Evolutionary conservation across 1,284 basidiomycete genomes (phyloP).

Genomic region (Ceratobasidium sp.): DNA sequence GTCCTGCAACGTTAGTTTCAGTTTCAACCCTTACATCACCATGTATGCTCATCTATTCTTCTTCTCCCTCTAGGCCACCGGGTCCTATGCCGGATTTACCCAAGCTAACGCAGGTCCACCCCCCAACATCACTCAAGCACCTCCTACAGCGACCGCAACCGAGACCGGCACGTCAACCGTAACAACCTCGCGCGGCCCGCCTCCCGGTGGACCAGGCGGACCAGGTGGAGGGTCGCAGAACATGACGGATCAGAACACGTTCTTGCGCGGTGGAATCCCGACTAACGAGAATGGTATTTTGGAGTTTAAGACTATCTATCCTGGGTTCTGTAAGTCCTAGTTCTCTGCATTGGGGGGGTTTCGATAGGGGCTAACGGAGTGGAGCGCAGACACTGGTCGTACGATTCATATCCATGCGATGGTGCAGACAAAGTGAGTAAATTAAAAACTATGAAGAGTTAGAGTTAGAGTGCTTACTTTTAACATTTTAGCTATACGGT

Average conservation of each 20-base stretch:
- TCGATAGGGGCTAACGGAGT: neutral
- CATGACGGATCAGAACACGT: slow-evolving; percentile 52
- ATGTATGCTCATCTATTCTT: neutral
- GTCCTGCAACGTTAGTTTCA: slow-evolving; percentile 54
- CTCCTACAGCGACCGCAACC: neutral
- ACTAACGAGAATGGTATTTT: slow-evolving; percentile 73
- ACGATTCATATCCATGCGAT: slow-evolving; percentile 58
- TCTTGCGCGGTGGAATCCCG: slow-evolving; percentile 71
- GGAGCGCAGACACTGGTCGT: slow-evolving; percentile 56
- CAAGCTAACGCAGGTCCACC: slow-evolving; percentile 43
- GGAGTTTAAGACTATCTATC: slow-evolving; percentile 74
- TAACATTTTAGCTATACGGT: slow-evolving; percentile 1
- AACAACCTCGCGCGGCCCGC: neutral
- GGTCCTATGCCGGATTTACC: slow-evolving; percentile 59
- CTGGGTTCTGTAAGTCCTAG: slow-evolving; percentile 60
- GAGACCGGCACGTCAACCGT: neutral
- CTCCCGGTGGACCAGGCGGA: slow-evolving; percentile 23
- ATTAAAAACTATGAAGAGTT: neutral
- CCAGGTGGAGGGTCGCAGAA: neutral
- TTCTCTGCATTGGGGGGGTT: slow-evolving; percentile 50
- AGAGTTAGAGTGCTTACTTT: neutral
- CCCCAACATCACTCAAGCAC: neutral
- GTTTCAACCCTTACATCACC: slow-evolving; percentile 19
- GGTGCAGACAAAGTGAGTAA: slow-evolving; percentile 48
- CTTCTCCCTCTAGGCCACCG: slow-evolving; percentile 47